These are phyloP conservation scores for Aspergillus sclerotioniger DNA, from an alignment of 495 filamentous ascomycete genomes.

Conservation along the genomic window DNA sequence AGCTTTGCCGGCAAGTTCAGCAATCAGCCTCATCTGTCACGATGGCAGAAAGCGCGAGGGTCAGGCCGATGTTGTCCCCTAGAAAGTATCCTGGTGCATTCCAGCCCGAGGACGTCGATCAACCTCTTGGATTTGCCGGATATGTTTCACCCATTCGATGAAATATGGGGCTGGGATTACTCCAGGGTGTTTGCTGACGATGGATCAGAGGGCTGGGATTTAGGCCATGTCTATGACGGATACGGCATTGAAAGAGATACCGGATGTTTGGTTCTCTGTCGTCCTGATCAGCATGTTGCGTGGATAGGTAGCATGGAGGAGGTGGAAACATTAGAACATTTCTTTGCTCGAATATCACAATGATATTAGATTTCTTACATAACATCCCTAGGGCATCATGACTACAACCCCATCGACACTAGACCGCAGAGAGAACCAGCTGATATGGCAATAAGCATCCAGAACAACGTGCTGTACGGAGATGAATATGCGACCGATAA, in stretches of 20 bases:
- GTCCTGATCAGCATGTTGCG: constrained; percentile 32
- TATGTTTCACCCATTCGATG: constrained; percentile 32
- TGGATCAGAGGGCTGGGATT: constrained; percentile 3
- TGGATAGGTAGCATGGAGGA: constrained; percentile 24
- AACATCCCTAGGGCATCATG: too few species aligned
- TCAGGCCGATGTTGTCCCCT: background rate
- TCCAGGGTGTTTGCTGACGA: constrained; percentile 25
- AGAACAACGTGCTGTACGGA: too few species aligned
- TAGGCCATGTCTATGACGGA: constrained; percentile 15
- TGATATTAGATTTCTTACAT: too few species aligned
- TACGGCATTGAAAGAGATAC: constrained; percentile 17
- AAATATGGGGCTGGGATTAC: constrained; percentile 28
- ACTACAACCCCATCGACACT: too few species aligned
- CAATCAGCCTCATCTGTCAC: constrained; percentile 25
- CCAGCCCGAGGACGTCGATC: constrained; percentile 10
- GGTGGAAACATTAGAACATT: constrained; percentile 11
- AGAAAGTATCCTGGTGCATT: constrained; percentile 22
- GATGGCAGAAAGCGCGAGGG: background rate
- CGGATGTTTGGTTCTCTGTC: constrained; percentile 27
- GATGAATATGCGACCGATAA: too few species aligned
- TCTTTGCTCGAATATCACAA: constrained; percentile 8
- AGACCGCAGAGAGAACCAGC: too few species aligned
- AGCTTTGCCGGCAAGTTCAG: constrained; percentile 15
- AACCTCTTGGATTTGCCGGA: constrained; percentile 23
- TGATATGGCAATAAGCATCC: too few species aligned